Percentiles rank a stretch among this genome's conserved stretches.
phyloP scores from a whole-genome alignment of 2,329 filamentous ascomycete genomes.

The Coniochaeta ligniaria region DNA sequence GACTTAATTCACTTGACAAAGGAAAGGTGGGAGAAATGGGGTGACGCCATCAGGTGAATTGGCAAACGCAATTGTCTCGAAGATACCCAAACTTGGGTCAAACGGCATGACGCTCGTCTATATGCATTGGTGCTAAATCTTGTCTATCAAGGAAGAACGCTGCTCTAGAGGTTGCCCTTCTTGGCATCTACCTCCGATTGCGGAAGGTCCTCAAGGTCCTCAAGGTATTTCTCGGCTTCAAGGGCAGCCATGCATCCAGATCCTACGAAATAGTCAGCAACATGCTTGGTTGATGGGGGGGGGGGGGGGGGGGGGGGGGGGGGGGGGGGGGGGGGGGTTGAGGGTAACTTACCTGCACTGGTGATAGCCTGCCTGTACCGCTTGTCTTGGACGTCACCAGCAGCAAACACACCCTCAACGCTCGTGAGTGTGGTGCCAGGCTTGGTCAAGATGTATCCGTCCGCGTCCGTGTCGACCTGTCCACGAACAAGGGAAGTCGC shows the following conservation, averaged over 20 bases:
- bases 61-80: not conserved
- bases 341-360: slow-evolving; percentile 68
- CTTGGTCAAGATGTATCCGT: slow-evolving; percentile 85
- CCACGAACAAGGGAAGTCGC: slow-evolving; percentile 87
- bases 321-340: not conserved
- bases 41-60: not conserved
- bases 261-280: slow-evolving; percentile 39
- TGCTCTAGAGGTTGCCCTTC: slow-evolving; percentile 15
- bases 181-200: slow-evolving; percentile 19
- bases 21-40: too few relatives aligned
- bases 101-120: not conserved
- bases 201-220: slow-evolving; percentile 59
- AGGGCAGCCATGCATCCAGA: slow-evolving; percentile 93
- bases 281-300: not conserved
- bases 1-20: not conserved
- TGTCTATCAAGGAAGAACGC: not conserved
- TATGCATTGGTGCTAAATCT: not conserved
- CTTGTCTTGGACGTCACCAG: slow-evolving; percentile 98
- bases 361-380: slow-evolving; percentile 96
- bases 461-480: slow-evolving; percentile 79
- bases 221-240: slow-evolving; percentile 89
- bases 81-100: not conserved
- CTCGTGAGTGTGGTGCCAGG: slow-evolving; percentile 85
- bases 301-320: not conserved
- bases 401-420: slow-evolving; percentile 88